A percentile compares a stretch with the other conserved stretches of the same genome.
These are phyloP conservation scores for Phyllosticta paracitricarpa DNA, from an alignment of 2,329 filamentous ascomycete species.

Conservation along the genomic window DNA sequence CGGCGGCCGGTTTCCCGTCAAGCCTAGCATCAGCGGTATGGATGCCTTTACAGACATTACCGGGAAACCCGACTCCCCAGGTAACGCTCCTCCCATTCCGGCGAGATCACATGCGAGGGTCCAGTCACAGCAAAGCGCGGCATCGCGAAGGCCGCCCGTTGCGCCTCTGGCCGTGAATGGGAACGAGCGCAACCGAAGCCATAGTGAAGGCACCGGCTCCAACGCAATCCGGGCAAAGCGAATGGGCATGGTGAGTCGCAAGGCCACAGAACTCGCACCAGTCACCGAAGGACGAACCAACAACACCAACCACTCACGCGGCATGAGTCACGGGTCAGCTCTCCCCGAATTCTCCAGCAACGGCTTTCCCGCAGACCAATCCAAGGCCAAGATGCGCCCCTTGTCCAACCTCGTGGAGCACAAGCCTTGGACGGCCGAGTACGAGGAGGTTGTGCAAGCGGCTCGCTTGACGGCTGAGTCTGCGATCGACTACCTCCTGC, in stretches of 20 bases:
- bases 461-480: conserved; percentile 37
- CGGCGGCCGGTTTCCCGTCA: conserved; percentile 51
- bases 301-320: conserved; percentile 45
- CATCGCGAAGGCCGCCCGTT: conserved; percentile 60
- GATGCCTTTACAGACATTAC: conserved; percentile 42
- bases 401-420: conserved; percentile 50
- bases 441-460: conserved; percentile 44
- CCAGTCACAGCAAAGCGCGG: conserved; percentile 54
- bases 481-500: conserved; percentile 11
- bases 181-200: conserved; percentile 56
- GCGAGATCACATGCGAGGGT: conserved; percentile 71
- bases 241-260: conserved; percentile 40
- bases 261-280: conserved; percentile 38
- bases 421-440: conserved; percentile 36
- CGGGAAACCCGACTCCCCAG: conserved; percentile 58
- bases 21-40: conserved; percentile 56
- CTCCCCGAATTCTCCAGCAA: conserved; percentile 16
- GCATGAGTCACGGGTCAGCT: conserved; percentile 48
- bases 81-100: conserved; percentile 61
- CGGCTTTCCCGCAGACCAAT: not conserved
- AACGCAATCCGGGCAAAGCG: conserved; percentile 45
- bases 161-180: conserved; percentile 55
- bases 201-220: conserved; percentile 49
- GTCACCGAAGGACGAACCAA: conserved; percentile 43
- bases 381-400: conserved; percentile 25